Evolutionary conservation across 768 basidiomycete genomes (phyloP).

Genomic region (Suillus bovinus): DNA sequence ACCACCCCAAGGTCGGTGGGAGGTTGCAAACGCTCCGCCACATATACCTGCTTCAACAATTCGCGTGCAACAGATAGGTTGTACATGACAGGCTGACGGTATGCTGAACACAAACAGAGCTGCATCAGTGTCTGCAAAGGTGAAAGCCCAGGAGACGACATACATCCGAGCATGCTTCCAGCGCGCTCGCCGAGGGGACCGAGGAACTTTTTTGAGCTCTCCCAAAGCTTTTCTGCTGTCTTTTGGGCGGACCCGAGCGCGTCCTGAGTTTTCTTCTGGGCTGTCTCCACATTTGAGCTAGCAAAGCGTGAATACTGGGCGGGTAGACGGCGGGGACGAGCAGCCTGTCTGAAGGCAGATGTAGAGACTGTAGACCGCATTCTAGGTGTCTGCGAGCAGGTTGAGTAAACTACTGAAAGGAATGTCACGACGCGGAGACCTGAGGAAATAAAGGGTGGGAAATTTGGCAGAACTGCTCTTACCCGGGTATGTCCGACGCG

Average conservation of each 20-base stretch:
- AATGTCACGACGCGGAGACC: conserved; percentile 3
- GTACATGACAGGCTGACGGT: conserved; percentile 76
- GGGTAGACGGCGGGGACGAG: conserved; percentile 16
- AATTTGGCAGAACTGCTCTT: conserved; percentile 1
- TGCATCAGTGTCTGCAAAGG: not conserved
- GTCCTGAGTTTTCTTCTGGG: conserved; percentile 75
- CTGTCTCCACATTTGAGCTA: conserved; percentile 44
- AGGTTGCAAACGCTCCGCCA: conserved; percentile 60
- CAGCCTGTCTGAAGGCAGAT: conserved; percentile 24
- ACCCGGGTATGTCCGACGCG: conserved; percentile 14
- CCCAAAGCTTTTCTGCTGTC: conserved; percentile 53
- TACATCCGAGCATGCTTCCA: conserved; percentile 58
- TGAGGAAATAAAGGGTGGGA: conserved; percentile 18
- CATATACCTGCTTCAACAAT: conserved; percentile 72
- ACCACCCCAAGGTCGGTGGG: conserved; percentile 59
- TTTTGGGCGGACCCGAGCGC: conserved; percentile 59
- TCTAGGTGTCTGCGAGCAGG: conserved; percentile 11
- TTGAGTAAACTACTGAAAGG: conserved; percentile 5
- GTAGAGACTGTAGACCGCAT: conserved; percentile 30
- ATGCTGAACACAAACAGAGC: conserved; percentile 42
- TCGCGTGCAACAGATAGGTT: conserved; percentile 79
- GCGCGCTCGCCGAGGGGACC: conserved; percentile 54
- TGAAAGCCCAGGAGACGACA: conserved; percentile 20
- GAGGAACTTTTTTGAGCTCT: conserved; percentile 46
- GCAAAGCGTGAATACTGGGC: conserved; percentile 37